Conservation (phyloP, 345 rosid genomes). For the Camelina hispida region DNA sequence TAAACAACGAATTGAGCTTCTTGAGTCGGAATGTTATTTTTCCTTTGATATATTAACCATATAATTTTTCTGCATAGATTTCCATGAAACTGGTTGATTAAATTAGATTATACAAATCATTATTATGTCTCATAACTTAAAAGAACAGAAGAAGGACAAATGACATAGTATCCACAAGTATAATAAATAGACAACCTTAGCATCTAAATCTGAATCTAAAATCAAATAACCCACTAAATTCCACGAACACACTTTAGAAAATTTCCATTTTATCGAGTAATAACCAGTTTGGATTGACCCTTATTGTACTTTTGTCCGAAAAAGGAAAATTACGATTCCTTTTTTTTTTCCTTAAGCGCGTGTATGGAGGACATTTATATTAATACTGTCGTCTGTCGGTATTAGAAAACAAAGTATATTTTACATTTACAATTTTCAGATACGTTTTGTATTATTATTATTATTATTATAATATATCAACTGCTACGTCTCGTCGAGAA, state of each 20-base stretch:
- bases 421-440: constrained; percentile 3
- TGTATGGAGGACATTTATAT: not conserved
- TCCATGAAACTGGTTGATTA: not conserved
- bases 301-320: not conserved
- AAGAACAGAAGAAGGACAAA: not conserved
- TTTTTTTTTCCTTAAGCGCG: constrained; percentile 3
- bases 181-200: too few relatives aligned
- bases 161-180: too few relatives aligned
- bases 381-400: constrained; percentile 17
- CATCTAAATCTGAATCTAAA: not conserved
- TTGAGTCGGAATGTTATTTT: not conserved
- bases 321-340: too few relatives aligned
- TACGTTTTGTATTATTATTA: constrained; percentile 19
- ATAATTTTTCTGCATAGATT: not conserved
- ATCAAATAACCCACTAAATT: not conserved
- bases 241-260: too few relatives aligned
- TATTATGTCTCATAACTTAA: not conserved
- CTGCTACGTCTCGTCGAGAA: constrained; percentile 36
- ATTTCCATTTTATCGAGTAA: too few relatives aligned
- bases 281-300: too few relatives aligned
- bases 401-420: not conserved
- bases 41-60: not conserved
- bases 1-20: constrained; percentile 9
- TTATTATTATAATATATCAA: not conserved
- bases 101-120: not conserved